Evolutionary conservation across 148 eudicot species (phyloP).

Genomic region (Heliamphora exappendiculata): DNA sequence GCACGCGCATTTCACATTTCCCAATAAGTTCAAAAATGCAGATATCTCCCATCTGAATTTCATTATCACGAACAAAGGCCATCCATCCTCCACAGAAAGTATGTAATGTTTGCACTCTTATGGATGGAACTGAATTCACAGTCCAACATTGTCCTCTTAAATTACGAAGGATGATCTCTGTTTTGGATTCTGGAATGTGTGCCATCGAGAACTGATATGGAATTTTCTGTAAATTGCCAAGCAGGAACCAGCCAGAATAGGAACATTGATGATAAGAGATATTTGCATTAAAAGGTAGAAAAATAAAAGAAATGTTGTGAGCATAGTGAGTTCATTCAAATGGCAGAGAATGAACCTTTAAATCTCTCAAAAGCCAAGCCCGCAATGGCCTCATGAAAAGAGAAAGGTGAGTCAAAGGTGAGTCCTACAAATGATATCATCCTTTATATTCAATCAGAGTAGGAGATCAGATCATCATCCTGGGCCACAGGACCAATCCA

Average conservation of each 20-base stretch:
- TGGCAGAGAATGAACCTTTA: not conserved
- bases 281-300: not conserved
- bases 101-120: conserved; percentile 42
- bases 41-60: conserved; percentile 68
- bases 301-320: not conserved
- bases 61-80: conserved; percentile 77
- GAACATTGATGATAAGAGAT: not conserved
- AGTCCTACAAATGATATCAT: not conserved
- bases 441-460: not conserved
- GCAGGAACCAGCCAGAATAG: not conserved
- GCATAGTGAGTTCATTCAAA: not conserved
- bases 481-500: not conserved
- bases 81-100: conserved; percentile 87
- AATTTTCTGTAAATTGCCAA: conserved; percentile 46
- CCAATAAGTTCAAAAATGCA: conserved; percentile 89
- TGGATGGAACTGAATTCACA: conserved; percentile 60
- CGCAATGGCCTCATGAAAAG: not conserved
- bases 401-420: not conserved
- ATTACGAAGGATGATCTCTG: conserved; percentile 61
- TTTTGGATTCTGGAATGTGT: conserved; percentile 58
- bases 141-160: conserved; percentile 67
- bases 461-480: not conserved
- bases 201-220: conserved; percentile 59
- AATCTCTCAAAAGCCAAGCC: not conserved
- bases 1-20: conserved; percentile 74